phyloP scores from a whole-genome alignment of 192 early-diverging fungal species.

The Tieghemiomyces parasiticus region DNA sequence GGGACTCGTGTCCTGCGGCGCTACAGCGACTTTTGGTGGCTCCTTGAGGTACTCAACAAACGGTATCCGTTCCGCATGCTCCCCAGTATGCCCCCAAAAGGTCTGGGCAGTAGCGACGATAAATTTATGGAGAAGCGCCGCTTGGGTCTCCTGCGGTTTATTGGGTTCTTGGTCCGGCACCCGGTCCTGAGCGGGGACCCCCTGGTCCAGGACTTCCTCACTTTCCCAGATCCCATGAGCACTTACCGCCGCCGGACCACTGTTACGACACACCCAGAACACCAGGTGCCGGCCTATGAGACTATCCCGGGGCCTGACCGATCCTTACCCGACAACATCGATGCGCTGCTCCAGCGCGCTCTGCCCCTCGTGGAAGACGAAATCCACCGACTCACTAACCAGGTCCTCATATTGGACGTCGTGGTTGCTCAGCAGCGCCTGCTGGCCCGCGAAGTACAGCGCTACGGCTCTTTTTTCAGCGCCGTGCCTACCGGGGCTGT shows the following conservation, averaged over 20 bases:
- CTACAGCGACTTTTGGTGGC: slow-evolving; percentile 87
- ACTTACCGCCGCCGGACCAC: neutral
- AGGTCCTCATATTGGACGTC: neutral
- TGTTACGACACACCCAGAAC: neutral
- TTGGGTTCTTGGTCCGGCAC: slow-evolving; percentile 61
- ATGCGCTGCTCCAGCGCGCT: neutral
- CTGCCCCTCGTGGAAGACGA: neutral
- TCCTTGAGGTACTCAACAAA: slow-evolving; percentile 58
- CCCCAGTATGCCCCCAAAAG: slow-evolving; percentile 78
- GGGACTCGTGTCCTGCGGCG: slow-evolving; percentile 50
- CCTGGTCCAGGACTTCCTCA: slow-evolving; percentile 10
- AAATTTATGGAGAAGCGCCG: slow-evolving; percentile 54
- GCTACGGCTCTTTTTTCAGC: neutral
- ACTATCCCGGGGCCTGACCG: neutral
- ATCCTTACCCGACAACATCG: neutral
- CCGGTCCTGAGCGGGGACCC: slow-evolving; percentile 50
- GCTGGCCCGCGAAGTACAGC: slow-evolving; percentile 2
- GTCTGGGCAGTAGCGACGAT: slow-evolving; percentile 60
- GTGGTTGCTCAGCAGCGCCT: neutral
- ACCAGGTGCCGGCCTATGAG: too few relatives aligned
- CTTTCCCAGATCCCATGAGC: neutral
- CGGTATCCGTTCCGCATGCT: slow-evolving; percentile 71
- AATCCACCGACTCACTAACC: neutral
- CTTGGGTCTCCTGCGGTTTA: slow-evolving; percentile 51
- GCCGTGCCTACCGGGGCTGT: neutral